Base-by-base conservation (phyloP, 2,329 filamentous ascomycete genomes). In the Knoxdaviesia proteae region DNA sequence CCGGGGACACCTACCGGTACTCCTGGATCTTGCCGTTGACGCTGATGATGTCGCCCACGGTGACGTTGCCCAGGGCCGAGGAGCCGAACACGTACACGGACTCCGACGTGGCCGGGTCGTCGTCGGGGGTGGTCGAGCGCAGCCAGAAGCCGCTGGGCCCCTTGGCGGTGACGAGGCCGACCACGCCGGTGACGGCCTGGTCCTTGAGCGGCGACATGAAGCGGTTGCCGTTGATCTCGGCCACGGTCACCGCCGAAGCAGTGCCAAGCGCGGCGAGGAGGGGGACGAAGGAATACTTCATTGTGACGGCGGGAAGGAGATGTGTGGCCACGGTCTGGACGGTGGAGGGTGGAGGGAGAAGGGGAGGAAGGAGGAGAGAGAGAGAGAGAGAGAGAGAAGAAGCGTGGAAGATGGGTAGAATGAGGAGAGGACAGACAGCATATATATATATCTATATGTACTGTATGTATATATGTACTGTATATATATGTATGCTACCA, bases 121-220 rank as follows among this genome's bases (percentile, higher is more conserved):
- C 54, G 51, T 78, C 70, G 1, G 71, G 67, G 34, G 58, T 61
- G 0, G 67, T 68, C 1, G 76, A 78, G 38, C 73, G 70, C 11
- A 83, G 60, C 62, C 68, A 83, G 53, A 83, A 64, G 8, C 78
- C 78, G 46, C 62, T 63, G 9, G 68, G 64, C 0, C 68, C 65
- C 52, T 74, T 74, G 34, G 76, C 78, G 11, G 75, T 77, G 10
- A 83, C 65, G 7, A 81, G 58, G 35, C 78, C 78, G 34, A 67
- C 65, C 44, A 83, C 63, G 44, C 69, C 68, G 29, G 64, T 66
- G 41, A 81, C 69, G 6, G 57, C 58, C 53, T 74, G 58, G 40
- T 68, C 69, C 6, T 61, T 61, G 54, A 71, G 70, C 0, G 74
- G 67, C 10, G 78, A 82, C 40, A 80, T 55, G 56, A 71, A 82